Evolutionary conservation across 768 basidiomycete species (phyloP).

Genomic region (Harrya chromipes): DNA sequence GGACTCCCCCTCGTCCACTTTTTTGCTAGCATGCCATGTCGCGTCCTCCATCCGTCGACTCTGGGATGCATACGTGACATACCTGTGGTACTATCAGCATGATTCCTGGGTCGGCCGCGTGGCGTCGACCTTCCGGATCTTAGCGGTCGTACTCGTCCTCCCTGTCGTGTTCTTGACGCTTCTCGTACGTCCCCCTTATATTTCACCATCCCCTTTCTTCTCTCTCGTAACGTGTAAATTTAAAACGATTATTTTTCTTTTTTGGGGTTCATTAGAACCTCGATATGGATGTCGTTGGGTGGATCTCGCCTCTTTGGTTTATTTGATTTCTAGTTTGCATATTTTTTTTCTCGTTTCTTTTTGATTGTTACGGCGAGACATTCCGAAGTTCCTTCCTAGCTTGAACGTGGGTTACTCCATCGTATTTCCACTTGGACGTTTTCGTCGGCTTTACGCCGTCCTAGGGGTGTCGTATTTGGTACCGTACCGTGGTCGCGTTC

Average conservation of each 20-base stretch:
- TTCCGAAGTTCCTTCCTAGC: slow-evolving; percentile 8
- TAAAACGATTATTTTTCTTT: slow-evolving; percentile 1
- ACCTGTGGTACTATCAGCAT: slow-evolving; percentile 62
- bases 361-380: slow-evolving; percentile 11
- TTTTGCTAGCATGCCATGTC: slow-evolving; percentile 17
- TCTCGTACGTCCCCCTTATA: slow-evolving; percentile 46
- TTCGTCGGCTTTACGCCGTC: no score
- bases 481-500: slow-evolving; percentile 2
- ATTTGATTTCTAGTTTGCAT: not conserved
- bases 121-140: slow-evolving; percentile 61
- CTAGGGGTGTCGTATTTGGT: not conserved
- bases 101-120: slow-evolving; percentile 65
- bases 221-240: slow-evolving; percentile 10
- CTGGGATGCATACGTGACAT: slow-evolving; percentile 59
- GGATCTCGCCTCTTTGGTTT: not conserved
- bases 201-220: slow-evolving; percentile 3
- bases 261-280: not conserved
- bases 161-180: slow-evolving; percentile 61
- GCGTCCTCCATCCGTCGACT: slow-evolving; percentile 36
- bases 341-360: not conserved
- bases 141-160: slow-evolving; percentile 49
- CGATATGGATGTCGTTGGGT: not conserved
- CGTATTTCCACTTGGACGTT: no score
- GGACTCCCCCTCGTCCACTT: slow-evolving; percentile 16
- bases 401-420: no score